phyloP scores from a whole-genome alignment of 1,284 basidiomycete species.

The Pseudozyma sp. region DNA sequence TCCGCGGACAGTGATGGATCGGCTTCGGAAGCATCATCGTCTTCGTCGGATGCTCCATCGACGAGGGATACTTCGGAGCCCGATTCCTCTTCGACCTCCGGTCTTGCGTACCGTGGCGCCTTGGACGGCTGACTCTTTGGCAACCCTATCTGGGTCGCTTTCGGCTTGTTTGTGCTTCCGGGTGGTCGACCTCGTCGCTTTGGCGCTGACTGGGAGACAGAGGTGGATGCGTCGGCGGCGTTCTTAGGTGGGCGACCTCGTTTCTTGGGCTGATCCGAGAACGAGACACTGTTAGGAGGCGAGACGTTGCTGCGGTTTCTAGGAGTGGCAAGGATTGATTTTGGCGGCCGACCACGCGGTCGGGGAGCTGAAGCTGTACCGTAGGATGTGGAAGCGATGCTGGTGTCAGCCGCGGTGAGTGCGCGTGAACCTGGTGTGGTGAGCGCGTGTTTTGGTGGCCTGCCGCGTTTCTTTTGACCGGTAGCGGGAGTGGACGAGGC shows the following conservation, averaged over 20 bases:
- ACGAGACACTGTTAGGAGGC: slow-evolving; percentile 21
- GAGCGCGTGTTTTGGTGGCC: slow-evolving; percentile 17
- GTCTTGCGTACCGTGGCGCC: slow-evolving; percentile 1
- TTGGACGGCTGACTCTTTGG: slow-evolving; percentile 10
- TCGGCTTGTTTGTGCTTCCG: slow-evolving; percentile 18
- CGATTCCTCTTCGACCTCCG: slow-evolving; percentile 3
- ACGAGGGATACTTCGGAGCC: slow-evolving; percentile 41
- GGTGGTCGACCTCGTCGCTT: slow-evolving; percentile 18
- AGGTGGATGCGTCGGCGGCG: neutral
- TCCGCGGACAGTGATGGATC: slow-evolving; percentile 15
- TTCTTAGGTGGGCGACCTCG: slow-evolving; percentile 13
- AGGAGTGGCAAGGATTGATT: slow-evolving; percentile 22
- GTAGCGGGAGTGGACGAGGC: slow-evolving; percentile 10
- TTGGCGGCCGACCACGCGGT: slow-evolving; percentile 25
- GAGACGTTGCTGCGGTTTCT: slow-evolving; percentile 6
- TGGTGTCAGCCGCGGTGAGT: slow-evolving; percentile 14
- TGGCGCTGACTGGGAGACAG: neutral
- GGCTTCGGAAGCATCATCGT: slow-evolving; percentile 21
- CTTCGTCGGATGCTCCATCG: slow-evolving; percentile 37
- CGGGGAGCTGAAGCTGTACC: slow-evolving; percentile 1
- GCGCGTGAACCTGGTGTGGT: slow-evolving; percentile 23
- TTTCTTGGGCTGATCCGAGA: slow-evolving; percentile 17
- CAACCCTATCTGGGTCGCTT: slow-evolving; percentile 3
- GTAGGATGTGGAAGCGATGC: slow-evolving; percentile 16
- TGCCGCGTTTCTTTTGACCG: slow-evolving; percentile 12